Conservation (phyloP, 768 basidiomycete species). For the Crepidotus variabilis region DNA sequence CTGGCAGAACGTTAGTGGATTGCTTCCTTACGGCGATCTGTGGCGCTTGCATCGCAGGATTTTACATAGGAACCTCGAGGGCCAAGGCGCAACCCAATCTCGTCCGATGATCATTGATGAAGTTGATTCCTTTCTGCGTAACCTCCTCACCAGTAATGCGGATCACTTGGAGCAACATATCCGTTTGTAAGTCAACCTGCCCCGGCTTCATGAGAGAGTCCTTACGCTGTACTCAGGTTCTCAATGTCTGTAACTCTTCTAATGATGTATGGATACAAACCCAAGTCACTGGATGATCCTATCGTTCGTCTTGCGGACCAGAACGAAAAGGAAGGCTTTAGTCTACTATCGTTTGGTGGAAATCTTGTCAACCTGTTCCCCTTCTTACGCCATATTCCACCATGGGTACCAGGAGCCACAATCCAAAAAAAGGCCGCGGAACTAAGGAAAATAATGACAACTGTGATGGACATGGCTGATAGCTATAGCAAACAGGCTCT, state of each 20-base stretch:
- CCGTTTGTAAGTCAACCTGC: neutral
- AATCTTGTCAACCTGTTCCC: constrained; percentile 26
- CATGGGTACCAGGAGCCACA: constrained; percentile 32
- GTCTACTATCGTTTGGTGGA: neutral
- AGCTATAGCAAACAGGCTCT: neutral
- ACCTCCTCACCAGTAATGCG: neutral
- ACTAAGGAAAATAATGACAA: neutral
- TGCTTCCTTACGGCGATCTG: constrained; percentile 27
- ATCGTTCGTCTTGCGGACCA: neutral
- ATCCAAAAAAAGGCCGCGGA: constrained; percentile 5
- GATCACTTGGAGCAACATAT: neutral
- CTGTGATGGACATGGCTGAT: neutral
- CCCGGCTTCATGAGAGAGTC: neutral
- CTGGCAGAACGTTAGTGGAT: constrained; percentile 29
- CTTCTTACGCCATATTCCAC: constrained; percentile 30
- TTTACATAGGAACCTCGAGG: constrained; percentile 29
- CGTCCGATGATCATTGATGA: constrained; percentile 21
- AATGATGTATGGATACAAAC: neutral
- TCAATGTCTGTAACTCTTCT: neutral
- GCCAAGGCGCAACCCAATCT: constrained; percentile 19
- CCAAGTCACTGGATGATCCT: neutral
- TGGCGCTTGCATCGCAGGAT: constrained; percentile 33
- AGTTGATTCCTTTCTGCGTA: constrained; percentile 22
- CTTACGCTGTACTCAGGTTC: no score
- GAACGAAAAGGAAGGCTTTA: neutral